Conservation (phyloP, 805 yeast genomes). For the Schwanniomyces polymorphus region DNA sequence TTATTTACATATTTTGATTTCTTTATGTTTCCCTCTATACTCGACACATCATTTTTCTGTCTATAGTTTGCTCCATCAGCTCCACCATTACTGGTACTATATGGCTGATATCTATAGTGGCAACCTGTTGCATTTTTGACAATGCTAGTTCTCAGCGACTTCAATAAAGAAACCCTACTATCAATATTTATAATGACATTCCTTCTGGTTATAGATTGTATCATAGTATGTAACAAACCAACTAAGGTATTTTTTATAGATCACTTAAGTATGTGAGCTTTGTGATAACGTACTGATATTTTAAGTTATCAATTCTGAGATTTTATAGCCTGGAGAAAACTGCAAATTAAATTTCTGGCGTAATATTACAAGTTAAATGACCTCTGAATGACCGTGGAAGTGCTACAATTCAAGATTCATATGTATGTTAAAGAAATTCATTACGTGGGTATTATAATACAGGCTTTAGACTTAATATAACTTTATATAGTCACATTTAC, state of each 20-base stretch:
- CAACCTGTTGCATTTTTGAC: background rate
- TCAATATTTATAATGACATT: background rate
- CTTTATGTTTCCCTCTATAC: background rate
- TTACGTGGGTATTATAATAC: too few species aligned
- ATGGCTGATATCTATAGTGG: background rate
- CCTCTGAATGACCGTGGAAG: background rate
- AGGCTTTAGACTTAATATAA: too few species aligned
- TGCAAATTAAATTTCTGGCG: background rate
- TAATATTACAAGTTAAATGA: background rate
- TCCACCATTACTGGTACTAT: background rate
- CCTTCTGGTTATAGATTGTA: background rate
- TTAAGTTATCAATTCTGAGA: background rate
- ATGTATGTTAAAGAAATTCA: too few species aligned
- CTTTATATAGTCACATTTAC: too few species aligned
- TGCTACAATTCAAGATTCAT: too few species aligned
- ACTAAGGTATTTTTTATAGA: too few species aligned
- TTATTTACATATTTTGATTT: conserved; percentile 9
- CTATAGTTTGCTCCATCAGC: background rate
- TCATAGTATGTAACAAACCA: background rate
- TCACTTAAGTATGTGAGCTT: too few species aligned
- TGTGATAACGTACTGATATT: too few species aligned
- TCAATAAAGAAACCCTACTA: background rate
- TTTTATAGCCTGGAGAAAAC: background rate
- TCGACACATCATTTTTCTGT: background rate
- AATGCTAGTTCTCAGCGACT: background rate